Evolutionary conservation across 2,329 filamentous ascomycete genomes (phyloP), one percentile per base, ranked within the genome.

Genomic region (Mycosphaerella sp.): DNA sequence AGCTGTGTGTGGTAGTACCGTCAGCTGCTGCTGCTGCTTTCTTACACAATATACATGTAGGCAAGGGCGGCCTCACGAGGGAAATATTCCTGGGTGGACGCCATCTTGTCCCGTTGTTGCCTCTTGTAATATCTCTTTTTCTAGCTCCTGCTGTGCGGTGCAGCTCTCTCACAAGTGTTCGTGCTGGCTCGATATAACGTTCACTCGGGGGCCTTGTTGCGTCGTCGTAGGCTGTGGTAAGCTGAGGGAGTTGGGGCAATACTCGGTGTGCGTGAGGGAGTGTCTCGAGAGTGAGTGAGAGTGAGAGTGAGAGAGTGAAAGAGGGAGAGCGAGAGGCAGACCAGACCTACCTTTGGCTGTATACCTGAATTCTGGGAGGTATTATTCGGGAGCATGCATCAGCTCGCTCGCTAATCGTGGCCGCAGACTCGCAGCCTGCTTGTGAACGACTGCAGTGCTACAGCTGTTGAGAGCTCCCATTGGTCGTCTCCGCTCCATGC

Each of bases 61-160:
- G 14, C 12, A 40, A 17, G 48, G 21, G 7, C 21, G 29, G 23
- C 54, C 66, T 59, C 58, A 68, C 66, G 66, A 56, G 65, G 63
- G 46, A 61, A 68, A 57, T 67, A 68, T 44, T 17, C 42, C 48
- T 67, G 66, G 26, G 57, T 56, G 3, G 55, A 48, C 26, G 60
- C 58, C 60, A 64, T 64, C 12, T 10, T 56, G 54, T 21, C 26
- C 9, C 23, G 40, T 42, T 17, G 14, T n/a, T 17, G 40, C 9
- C 11, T n/a, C 40, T 34, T n/a, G 38, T 29, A 1, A 11, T 53
- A 42, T 44, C 12, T 23, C 17, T 29, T 12, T 9, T 23, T 14
- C 42, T 29, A n/a, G 17, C 12, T 48, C 14, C 48, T 45, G 40
- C 45, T 39, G 10, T n/a, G 12, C 34, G 3, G 34, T 38, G 8